Percentiles rank a stretch among this genome's conserved stretches.
These are phyloP conservation scores for Rhipidocladum racemiflorum DNA, from an alignment of 176 grass and related monocot species.

Conservation along the genomic window DNA sequence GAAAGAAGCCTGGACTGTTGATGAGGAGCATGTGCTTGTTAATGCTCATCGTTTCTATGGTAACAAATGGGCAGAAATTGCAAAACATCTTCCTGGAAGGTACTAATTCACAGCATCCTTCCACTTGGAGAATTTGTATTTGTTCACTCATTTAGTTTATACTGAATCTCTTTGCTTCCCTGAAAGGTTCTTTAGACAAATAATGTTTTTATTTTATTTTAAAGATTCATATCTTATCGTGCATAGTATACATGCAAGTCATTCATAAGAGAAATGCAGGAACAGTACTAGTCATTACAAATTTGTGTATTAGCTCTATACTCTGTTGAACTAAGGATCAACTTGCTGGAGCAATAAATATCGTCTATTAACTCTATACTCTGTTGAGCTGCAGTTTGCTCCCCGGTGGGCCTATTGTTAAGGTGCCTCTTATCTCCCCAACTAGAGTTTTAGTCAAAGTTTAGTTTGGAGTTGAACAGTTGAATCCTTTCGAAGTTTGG, in stretches of 20 bases:
- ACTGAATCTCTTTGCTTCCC: background rate
- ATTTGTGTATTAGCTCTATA: background rate
- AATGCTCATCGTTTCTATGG: slow-evolving; percentile 77
- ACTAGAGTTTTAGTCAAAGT: background rate
- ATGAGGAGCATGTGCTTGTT: slow-evolving; percentile 68
- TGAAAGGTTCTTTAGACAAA: background rate
- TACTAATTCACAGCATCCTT: slow-evolving; percentile 39
- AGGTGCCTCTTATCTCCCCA: background rate
- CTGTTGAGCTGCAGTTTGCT: background rate
- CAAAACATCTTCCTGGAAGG: slow-evolving; percentile 94
- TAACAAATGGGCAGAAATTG: slow-evolving; percentile 98
- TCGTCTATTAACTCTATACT: background rate
- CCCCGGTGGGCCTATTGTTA: background rate
- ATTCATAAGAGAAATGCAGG: slow-evolving; percentile 16
- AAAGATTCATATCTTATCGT: background rate
- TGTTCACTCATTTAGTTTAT: slow-evolving; percentile 15
- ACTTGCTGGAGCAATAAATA: background rate
- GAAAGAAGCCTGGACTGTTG: slow-evolving; percentile 76
- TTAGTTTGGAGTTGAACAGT: background rate
- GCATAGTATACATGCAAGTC: background rate
- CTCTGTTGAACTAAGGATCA: slow-evolving; percentile 1
- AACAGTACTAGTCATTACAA: background rate
- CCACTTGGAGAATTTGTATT: slow-evolving; percentile 15
- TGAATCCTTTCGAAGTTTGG: slow-evolving; percentile 11
- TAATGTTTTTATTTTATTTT: background rate